Percentiles rank a stretch among this genome's conserved stretches.
Evolutionary conservation across 345 rosid genomes (phyloP).

Genomic region (Leavenworthia alabamica): DNA sequence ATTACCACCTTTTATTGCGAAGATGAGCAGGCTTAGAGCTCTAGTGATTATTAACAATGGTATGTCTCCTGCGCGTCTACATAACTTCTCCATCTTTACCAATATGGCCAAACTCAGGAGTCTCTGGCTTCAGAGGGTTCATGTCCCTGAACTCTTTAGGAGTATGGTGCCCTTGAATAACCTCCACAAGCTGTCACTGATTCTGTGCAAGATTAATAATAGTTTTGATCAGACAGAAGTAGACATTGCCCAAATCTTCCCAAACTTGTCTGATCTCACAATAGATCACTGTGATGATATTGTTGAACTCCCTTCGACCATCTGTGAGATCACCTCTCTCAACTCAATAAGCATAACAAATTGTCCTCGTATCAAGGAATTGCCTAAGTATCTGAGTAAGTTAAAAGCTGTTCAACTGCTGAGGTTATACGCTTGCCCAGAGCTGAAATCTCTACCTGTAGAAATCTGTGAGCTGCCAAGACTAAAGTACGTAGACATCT

Average conservation of each 20-base stretch:
- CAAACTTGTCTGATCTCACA: conserved; percentile 55
- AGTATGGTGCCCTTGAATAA: conserved; percentile 35
- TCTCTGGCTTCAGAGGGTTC: conserved; percentile 80
- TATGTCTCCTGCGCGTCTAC: conserved; percentile 40
- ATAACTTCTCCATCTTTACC: conserved; percentile 48
- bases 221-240: conserved; percentile 40
- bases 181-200: conserved; percentile 53
- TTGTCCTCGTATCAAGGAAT: conserved; percentile 55
- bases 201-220: conserved; percentile 59
- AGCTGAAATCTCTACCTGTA: conserved; percentile 44
- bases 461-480: conserved; percentile 46
- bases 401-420: conserved; percentile 45
- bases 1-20: conserved; percentile 72
- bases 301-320: conserved; percentile 43
- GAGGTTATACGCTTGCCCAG: conserved; percentile 73
- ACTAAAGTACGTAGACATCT: conserved; percentile 66
- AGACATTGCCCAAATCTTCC: conserved; percentile 53
- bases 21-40: conserved; percentile 73
- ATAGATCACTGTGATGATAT: conserved; percentile 84
- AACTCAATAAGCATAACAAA: conserved; percentile 67
- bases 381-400: conserved; percentile 48
- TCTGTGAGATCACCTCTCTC: conserved; percentile 45
- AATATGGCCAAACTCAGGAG: conserved; percentile 51
- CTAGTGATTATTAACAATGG: conserved; percentile 62
- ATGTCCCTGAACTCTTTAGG: conserved; percentile 40